phyloP scores from a whole-genome alignment of 345 rosid species.

The Salix koriyanagi region DNA sequence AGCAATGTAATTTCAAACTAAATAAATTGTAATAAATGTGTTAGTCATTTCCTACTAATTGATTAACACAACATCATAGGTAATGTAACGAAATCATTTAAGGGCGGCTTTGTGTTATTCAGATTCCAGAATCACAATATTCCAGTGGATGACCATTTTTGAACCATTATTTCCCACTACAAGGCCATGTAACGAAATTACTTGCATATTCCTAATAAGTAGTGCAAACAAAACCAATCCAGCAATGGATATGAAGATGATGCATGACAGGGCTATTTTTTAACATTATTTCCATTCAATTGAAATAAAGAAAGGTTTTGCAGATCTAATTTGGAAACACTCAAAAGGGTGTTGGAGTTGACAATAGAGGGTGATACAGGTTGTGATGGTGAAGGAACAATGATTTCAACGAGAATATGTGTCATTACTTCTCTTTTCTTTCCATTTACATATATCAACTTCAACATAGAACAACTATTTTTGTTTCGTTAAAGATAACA shows the following conservation, averaged over 20 bases:
- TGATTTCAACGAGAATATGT: no score
- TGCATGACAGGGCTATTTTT: neutral
- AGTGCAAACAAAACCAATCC: conserved; percentile 54
- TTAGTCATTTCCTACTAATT: no score
- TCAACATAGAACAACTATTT: no score
- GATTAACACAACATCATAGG: no score
- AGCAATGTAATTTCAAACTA: no score
- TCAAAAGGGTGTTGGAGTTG: neutral
- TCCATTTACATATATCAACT: no score
- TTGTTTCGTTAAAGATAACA: no score
- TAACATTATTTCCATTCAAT: neutral
- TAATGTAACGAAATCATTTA: neutral
- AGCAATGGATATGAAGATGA: conserved; percentile 32
- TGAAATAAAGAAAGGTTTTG: neutral
- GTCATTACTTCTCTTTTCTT: no score
- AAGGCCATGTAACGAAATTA: neutral
- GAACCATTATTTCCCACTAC: neutral
- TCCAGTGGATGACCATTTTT: neutral
- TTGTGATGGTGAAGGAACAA: no score
- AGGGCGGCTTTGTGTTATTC: neutral
- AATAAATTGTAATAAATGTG: no score
- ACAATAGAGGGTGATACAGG: no score
- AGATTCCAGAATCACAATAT: neutral
- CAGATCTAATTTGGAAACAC: neutral
- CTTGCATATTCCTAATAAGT: conserved; percentile 68